Evolutionary conservation across 1,284 basidiomycete species (phyloP), one percentile per base, ranked within the genome.

Genomic region (Cryptococcus sp.): DNA sequence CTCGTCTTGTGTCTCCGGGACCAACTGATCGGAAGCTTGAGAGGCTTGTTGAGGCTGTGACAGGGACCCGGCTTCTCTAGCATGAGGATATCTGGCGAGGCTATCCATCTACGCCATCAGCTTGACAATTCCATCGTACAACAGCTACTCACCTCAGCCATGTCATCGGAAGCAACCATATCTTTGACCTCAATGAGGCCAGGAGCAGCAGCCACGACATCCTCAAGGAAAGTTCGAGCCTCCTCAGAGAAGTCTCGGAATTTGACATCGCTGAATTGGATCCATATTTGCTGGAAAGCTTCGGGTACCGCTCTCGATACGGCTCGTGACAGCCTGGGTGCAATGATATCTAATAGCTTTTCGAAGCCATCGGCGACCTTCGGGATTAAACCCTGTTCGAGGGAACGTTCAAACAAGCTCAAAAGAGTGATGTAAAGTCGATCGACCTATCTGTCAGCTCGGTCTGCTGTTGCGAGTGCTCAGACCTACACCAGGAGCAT

Each of bases 241-340:
- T 65, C 57, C 36, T 64, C 61, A 7, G 67, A 62, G 40, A 63
- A 63, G 4, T 62, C 55, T 16, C 64, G 55, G 4, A 49, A 55
- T 2, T 50, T 34, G 16, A 62, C 52, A 4, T 24, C 42, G 22
- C 49, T 52, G 56, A 74, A 74, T 2, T 57, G 59, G 3, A 46
- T 48, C 69, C 69, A 75, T 56, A 75, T 67, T 10, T 49, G 47
- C 47, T 62, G 57, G 61, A 74, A 73, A 0, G 67, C 59, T 2
- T 51, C 19, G 1, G 61, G 62, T 2, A 71, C 70, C 0, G 40
- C 53, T 0, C 49, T 21, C 4, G 56, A 58, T 13, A 32, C 34
- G 2, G 63, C 67, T 16, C 50, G 58, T 0, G 63, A 63, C 1
- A 73, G 59, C 28, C 70, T 63, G 11, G 69, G 65, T 16, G 65